These are phyloP conservation scores for Strobilomyces dryophilus DNA, from an alignment of 768 basidiomycete genomes.

Conservation along the genomic window DNA sequence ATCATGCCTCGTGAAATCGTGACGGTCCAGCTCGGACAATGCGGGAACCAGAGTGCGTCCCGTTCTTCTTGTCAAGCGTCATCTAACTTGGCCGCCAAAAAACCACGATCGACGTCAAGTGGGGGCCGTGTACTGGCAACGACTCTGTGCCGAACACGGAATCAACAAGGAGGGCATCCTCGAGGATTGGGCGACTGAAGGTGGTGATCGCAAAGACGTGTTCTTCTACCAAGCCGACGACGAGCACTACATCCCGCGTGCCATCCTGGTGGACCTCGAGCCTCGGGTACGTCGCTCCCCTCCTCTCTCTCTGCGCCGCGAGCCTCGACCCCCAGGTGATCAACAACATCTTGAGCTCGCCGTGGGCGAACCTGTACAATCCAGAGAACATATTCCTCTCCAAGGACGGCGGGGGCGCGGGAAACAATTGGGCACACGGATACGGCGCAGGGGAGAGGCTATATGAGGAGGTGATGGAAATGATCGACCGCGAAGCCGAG, in stretches of 20 bases:
- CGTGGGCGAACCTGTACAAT: slow-evolving; percentile 86
- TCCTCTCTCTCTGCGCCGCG: background rate
- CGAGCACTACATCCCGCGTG: slow-evolving; percentile 96
- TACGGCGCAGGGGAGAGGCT: slow-evolving; percentile 85
- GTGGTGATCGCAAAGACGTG: slow-evolving; percentile 95
- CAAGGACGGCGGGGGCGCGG: slow-evolving; percentile 97
- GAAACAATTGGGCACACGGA: slow-evolving; percentile 98
- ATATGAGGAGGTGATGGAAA: slow-evolving; percentile 97
- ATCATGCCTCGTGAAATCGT: slow-evolving; percentile 82
- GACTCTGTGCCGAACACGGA: slow-evolving; percentile 96
- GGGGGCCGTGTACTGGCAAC: slow-evolving; percentile 98
- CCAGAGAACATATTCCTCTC: slow-evolving; percentile 97
- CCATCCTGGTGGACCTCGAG: slow-evolving; percentile 94
- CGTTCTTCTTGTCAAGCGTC: background rate
- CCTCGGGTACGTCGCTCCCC: slow-evolving; percentile 67
- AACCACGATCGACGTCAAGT: slow-evolving; percentile 42
- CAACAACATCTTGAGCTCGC: slow-evolving; percentile 86
- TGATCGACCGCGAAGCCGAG: slow-evolving; percentile 97
- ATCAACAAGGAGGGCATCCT: slow-evolving; percentile 94
- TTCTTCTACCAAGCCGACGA: slow-evolving; percentile 99
- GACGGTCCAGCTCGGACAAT: slow-evolving; percentile 84
- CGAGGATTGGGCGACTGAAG: slow-evolving; percentile 95
- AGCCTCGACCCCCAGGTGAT: slow-evolving; percentile 63
- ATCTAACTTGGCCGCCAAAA: slow-evolving; percentile 1
- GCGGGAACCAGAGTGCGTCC: slow-evolving; percentile 81